Conservation (phyloP, 129 eudicot genomes). For the Flaveria brownii region DNA sequence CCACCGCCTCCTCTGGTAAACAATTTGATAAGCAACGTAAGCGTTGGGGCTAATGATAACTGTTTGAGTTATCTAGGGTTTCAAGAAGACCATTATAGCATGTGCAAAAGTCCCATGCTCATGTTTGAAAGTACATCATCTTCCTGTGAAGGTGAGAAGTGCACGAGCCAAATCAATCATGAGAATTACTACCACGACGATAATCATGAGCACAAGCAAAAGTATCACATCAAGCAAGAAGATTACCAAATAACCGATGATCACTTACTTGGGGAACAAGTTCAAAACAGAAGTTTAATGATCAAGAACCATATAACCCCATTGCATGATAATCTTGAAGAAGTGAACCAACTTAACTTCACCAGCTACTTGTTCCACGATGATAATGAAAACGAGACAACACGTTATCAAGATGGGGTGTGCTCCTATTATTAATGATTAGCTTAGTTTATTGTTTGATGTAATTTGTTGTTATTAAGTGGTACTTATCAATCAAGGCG, state of each 20-base stretch:
- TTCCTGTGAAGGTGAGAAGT: constrained; percentile 47
- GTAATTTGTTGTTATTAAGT: constrained; percentile 21
- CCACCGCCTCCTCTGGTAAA: constrained; percentile 11
- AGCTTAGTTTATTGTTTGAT: constrained; percentile 1
- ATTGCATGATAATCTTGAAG: constrained; percentile 47
- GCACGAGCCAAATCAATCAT: too few relatives aligned
- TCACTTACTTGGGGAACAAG: constrained; percentile 32
- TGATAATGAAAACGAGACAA: constrained; percentile 46
- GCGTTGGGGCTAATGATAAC: constrained; percentile 21
- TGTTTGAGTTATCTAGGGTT: constrained; percentile 26
- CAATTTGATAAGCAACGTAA: constrained; percentile 23
- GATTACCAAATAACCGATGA: constrained; percentile 23
- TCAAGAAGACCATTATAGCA: constrained; percentile 37
- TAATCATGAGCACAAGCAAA: constrained; percentile 22
- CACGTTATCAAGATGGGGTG: constrained; percentile 36
- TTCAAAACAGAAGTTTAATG: constrained; percentile 32
- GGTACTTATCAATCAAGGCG: constrained; percentile 5
- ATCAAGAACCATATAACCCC: constrained; percentile 33
- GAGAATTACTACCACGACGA: constrained; percentile 30
- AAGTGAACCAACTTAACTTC: constrained; percentile 53
- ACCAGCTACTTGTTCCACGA: constrained; percentile 33
- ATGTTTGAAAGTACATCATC: constrained; percentile 55
- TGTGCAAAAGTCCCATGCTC: constrained; percentile 39
- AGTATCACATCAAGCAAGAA: constrained; percentile 43
- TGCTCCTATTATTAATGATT: constrained; percentile 36